Evolutionary conservation across 2,329 filamentous ascomycete species (phyloP).

Genomic region (Grosmannia penicillata): DNA sequence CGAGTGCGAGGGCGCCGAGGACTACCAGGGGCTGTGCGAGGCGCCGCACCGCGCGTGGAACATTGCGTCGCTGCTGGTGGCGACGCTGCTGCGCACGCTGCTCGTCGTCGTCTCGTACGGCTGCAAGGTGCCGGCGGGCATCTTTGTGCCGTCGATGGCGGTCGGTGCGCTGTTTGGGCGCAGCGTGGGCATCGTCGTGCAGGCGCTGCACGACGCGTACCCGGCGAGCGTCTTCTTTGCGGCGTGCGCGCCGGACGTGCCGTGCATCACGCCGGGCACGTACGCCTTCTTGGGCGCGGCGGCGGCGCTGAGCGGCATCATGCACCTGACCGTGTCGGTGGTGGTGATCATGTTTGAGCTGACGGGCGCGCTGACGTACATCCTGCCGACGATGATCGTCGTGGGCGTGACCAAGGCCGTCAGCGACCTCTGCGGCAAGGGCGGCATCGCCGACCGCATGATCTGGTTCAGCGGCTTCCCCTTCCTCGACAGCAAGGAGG

Average conservation of each 20-base stretch:
- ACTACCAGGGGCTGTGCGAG: slow-evolving; percentile 84
- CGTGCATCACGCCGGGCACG: slow-evolving; percentile 93
- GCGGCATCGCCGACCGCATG: slow-evolving; percentile 93
- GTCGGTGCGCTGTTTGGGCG: slow-evolving; percentile 89
- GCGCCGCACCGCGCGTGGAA: slow-evolving; percentile 60
- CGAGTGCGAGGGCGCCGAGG: slow-evolving; percentile 79
- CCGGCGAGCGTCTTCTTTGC: slow-evolving; percentile 76
- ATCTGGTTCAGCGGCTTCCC: slow-evolving; percentile 98
- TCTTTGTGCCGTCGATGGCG: slow-evolving; percentile 97
- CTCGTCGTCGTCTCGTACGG: slow-evolving; percentile 94
- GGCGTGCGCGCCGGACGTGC: slow-evolving; percentile 76
- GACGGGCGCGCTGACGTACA: slow-evolving; percentile 93
- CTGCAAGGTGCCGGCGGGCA: slow-evolving; percentile 93
- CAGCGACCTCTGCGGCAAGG: slow-evolving; percentile 80
- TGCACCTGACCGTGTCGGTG: slow-evolving; percentile 94
- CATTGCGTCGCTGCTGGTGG: slow-evolving; percentile 61
- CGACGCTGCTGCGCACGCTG: slow-evolving; percentile 66
- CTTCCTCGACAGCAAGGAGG: slow-evolving; percentile 93
- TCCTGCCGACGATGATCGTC: slow-evolving; percentile 96
- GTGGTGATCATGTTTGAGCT: slow-evolving; percentile 99
- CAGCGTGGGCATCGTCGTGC: slow-evolving; percentile 86
- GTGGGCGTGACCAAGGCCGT: slow-evolving; percentile 94
- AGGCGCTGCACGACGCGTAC: slow-evolving; percentile 72
- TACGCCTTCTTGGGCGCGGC: slow-evolving; percentile 92
- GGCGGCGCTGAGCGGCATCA: slow-evolving; percentile 85